A percentile compares a stretch with the other conserved stretches of the same genome.
These are phyloP conservation scores for Amanita subjunquillea DNA, from an alignment of 768 basidiomycete genomes.

Conservation along the genomic window DNA sequence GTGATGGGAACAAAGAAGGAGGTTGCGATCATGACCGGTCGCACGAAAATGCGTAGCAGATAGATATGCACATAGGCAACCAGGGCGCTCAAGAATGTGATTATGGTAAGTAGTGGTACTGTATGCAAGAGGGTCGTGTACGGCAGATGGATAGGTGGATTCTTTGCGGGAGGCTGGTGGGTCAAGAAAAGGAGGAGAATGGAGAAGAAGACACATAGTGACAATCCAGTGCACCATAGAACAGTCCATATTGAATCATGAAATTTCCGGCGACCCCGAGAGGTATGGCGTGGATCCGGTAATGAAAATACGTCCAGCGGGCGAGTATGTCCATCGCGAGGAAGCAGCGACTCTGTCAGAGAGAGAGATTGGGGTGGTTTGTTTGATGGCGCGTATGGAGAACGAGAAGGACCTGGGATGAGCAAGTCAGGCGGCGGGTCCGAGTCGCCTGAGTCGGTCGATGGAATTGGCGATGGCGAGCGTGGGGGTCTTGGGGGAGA, in stretches of 20 bases:
- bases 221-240: conserved; percentile 49
- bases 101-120: conserved; percentile 63
- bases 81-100: conserved; percentile 60
- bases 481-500: conserved; percentile 39
- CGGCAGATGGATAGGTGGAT: conserved; percentile 30
- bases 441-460: conserved; percentile 33
- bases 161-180: conserved; percentile 23
- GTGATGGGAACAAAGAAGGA: conserved; percentile 68
- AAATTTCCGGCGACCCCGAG: conserved; percentile 56
- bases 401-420: conserved; percentile 19
- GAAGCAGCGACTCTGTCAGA: conserved; percentile 72
- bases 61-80: conserved; percentile 68
- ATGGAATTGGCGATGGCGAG: conserved; percentile 28
- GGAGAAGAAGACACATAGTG: conserved; percentile 51
- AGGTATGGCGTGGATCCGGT: conserved; percentile 65
- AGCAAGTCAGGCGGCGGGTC: conserved; percentile 34
- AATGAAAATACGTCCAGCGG: conserved; percentile 65
- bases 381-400: conserved; percentile 30
- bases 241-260: conserved; percentile 69
- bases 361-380: conserved; percentile 44
- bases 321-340: conserved; percentile 55
- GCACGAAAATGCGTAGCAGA: conserved; percentile 71
- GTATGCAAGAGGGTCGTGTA: conserved; percentile 71
- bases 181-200: conserved; percentile 57
- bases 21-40: conserved; percentile 73